phyloP scores from a whole-genome alignment of 768 basidiomycete genomes.

The Neoboletus subvelutipes region DNA sequence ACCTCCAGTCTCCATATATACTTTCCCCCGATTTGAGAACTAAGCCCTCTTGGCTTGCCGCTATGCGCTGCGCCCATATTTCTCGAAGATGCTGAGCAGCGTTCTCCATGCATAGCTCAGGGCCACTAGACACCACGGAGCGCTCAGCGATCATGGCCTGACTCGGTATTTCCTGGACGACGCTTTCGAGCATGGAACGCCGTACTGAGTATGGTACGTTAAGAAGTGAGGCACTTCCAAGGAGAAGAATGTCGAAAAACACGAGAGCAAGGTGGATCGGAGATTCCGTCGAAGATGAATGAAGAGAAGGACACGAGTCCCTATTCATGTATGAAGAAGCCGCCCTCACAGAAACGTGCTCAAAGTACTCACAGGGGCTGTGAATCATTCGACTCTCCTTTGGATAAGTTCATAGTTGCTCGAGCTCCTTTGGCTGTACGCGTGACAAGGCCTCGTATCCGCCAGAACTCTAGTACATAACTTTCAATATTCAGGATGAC shows the following conservation, averaged over 20 bases:
- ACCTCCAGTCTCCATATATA: slow-evolving; percentile 57
- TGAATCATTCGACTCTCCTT: slow-evolving; percentile 19
- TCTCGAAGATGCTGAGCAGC: slow-evolving; percentile 34
- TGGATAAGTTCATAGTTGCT: slow-evolving; percentile 24
- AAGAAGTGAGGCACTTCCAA: slow-evolving; percentile 62
- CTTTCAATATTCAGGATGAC: slow-evolving; percentile 2
- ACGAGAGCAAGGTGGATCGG: slow-evolving; percentile 76
- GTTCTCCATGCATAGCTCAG: slow-evolving; percentile 6
- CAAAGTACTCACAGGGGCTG: slow-evolving; percentile 19
- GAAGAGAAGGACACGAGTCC: slow-evolving; percentile 42
- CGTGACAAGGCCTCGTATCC: slow-evolving; percentile 59
- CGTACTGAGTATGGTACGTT: slow-evolving; percentile 56
- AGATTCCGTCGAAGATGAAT: slow-evolving; percentile 37
- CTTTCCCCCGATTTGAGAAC: slow-evolving; percentile 77
- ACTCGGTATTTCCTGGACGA: slow-evolving; percentile 55
- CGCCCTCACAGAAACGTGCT: slow-evolving; percentile 2
- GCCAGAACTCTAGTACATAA: slow-evolving; percentile 66
- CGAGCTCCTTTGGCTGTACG: slow-evolving; percentile 58
- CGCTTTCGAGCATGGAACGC: slow-evolving; percentile 57
- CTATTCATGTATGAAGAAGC: slow-evolving; percentile 16
- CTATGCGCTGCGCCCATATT: slow-evolving; percentile 52
- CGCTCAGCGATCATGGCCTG: slow-evolving; percentile 64
- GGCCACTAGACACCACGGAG: slow-evolving; percentile 37
- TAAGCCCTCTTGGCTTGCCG: slow-evolving; percentile 62
- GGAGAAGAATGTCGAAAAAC: slow-evolving; percentile 82